Evolutionary conservation across 2,329 filamentous ascomycete species (phyloP).

Genomic region (Fusarium sp.): DNA sequence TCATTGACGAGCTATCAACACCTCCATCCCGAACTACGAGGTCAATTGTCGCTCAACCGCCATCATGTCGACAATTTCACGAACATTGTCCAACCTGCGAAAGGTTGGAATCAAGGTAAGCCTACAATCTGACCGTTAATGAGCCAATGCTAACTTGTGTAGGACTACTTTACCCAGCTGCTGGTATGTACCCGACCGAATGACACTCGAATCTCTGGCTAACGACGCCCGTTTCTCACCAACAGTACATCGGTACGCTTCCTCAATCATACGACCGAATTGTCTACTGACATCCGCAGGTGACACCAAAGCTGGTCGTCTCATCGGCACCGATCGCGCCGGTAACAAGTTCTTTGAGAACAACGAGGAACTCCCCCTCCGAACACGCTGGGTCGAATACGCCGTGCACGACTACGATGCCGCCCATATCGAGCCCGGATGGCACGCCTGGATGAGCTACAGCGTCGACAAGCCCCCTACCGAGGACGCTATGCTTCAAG

Average conservation of each 20-base stretch:
- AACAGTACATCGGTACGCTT: slow-evolving; percentile 67
- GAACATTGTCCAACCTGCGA: slow-evolving; percentile 88
- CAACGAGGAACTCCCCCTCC: slow-evolving; percentile 91
- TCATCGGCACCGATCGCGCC: slow-evolving; percentile 86
- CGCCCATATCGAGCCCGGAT: slow-evolving; percentile 91
- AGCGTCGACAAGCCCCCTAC: slow-evolving; percentile 86
- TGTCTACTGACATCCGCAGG: slow-evolving; percentile 62
- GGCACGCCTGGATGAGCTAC: slow-evolving; percentile 99
- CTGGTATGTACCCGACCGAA: slow-evolving; percentile 72
- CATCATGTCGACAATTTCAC: slow-evolving; percentile 88
- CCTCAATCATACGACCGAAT: not conserved
- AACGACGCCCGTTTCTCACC: slow-evolving; percentile 31
- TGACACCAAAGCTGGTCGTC: slow-evolving; percentile 93
- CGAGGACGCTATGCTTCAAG: slow-evolving; percentile 77
- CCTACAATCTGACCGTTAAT: not conserved
- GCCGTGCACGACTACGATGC: slow-evolving; percentile 86
- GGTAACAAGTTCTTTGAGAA: slow-evolving; percentile 99
- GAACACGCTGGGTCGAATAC: slow-evolving; percentile 98
- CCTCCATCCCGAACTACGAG: slow-evolving; percentile 23
- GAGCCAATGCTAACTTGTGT: slow-evolving; percentile 36
- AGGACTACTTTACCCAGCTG: slow-evolving; percentile 94
- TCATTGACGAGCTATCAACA: slow-evolving; percentile 28
- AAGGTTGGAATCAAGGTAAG: slow-evolving; percentile 87
- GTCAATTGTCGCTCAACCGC: slow-evolving; percentile 49
- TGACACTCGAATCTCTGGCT: slow-evolving; percentile 37